Base-by-base conservation (phyloP, 1,284 basidiomycete genomes). In the Cutaneotrichosporon cavernicola region DNA sequence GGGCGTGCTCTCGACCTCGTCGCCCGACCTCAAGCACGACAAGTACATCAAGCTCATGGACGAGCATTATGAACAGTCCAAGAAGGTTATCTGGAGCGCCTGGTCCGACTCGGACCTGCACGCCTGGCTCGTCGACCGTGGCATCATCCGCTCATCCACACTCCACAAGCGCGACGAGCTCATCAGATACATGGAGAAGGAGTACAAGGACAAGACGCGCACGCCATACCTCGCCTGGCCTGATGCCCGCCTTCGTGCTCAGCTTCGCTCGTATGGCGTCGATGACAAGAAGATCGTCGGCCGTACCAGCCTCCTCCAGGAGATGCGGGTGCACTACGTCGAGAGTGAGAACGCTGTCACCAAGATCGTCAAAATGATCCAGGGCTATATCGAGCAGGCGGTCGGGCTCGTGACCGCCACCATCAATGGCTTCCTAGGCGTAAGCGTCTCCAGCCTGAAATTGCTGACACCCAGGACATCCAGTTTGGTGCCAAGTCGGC, bases 201-300 rank as follows among this genome's bases (percentile, higher is more conserved):
- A 81, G 73, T 83, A 84, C 76, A 80, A 80, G 71, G 73, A 79
- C 51, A 69, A 73, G 31, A 79, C 81, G 26, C 73, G 83, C 8
- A 84, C 86, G 4, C 82, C 85, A 1, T 93, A 92, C 78, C 82
- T 93, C 58, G 84, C 85, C n/a, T 95, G 92, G 92, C 91, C 92
- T 16, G 91, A 94, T 72, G 90, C 92, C 4, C 86, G 91, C 53
- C 85, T 95, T 36, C 89, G 92, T 61, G 90, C 90, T 0, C 92
- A 88, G 77, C 84, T 94, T 34, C 85, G 90, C 64, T 86, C 89
- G 73, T 85, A 86, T 65, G 89, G 89, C 58, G 72, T 92, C 46
- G 83, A 85, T 67, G 90, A 93, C 72, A 83, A 84, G 21, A 83
- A 84, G 63, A 82, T 90, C 51, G 84, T 84, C 1, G 77, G 77